Base-by-base conservation (phyloP, 2,329 filamentous ascomycete genomes). In the Cladophialophora yegresii region DNA sequence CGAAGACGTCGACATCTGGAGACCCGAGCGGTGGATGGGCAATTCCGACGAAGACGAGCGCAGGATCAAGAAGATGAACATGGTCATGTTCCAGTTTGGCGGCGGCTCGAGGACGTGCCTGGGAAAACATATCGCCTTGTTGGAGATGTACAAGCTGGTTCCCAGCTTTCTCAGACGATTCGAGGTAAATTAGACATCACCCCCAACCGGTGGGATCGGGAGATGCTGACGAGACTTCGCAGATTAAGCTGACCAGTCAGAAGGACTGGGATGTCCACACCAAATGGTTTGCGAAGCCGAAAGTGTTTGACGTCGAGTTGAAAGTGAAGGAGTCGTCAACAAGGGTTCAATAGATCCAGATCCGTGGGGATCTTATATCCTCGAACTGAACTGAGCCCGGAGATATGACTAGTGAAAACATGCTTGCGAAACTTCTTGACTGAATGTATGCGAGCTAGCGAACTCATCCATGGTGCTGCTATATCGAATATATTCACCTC, bases 11-110 rank as follows among this genome's bases (percentile, higher is more conserved):
- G 67, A 70, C 13, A 55, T 8, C 3, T 72, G 57, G 54, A 40
- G 62, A 12, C 73, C 73, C 28, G 73, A 74, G 30, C 67, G 73
- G n/a, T 75, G 73, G 73, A 61, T 40, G 36, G 36, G 72, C 1
- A 73, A 76, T 2, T 68, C 12, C 66, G 23, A 55, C 36, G 45
- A 43, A 30, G 59, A 65, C 28, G 12, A 28, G 16, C n/a, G 20
- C 10, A 13, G 23, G 32, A 22, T 45, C 12, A 64, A 49, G n/a
- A 40, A 61, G n/a, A 56, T 32, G 23, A n/a, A 23, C 13, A 28
- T 28, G 36, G 36, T 40, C 13, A 40, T 40, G 36, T 36, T 61
- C 22, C 9, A 54, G 12, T 40, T 22, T 23, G 54, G 22, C 30
- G 22, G 30, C n/a, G 33, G 30, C 3, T 30, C 54, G 40, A 12